These are phyloP conservation scores for Fusarium temperatum DNA, from an alignment of 2,329 filamentous ascomycete species.

Conservation along the genomic window DNA sequence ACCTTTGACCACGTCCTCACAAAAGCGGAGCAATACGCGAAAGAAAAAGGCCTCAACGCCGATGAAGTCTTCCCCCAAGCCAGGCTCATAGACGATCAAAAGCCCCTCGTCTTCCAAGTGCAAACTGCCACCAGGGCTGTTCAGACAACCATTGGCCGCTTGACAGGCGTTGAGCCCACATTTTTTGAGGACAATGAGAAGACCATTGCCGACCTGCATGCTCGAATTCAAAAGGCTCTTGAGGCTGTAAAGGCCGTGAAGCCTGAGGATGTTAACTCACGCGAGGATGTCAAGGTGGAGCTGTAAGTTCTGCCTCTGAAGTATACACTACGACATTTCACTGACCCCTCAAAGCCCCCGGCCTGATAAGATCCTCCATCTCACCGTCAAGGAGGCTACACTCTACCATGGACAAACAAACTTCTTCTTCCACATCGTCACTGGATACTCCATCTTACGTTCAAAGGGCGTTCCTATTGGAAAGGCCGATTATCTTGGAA, in stretches of 20 bases:
- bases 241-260: neutral
- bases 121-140: slow-evolving; percentile 27
- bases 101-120: slow-evolving; percentile 31
- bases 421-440: neutral
- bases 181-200: slow-evolving; percentile 16
- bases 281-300: neutral
- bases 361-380: neutral
- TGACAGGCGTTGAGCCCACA: slow-evolving; percentile 26
- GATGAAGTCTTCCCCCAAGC: slow-evolving; percentile 18
- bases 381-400: neutral
- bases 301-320: neutral
- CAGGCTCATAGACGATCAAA: slow-evolving; percentile 31
- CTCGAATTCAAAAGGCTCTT: neutral
- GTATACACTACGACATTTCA: accelerated
- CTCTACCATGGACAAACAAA: neutral
- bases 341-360: neutral
- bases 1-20: neutral
- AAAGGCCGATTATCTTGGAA: neutral
- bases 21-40: slow-evolving; percentile 34
- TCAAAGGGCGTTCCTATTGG: neutral
- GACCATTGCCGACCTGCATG: neutral
- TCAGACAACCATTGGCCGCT: slow-evolving; percentile 15
- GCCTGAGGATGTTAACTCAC: neutral
- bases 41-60: slow-evolving; percentile 24
- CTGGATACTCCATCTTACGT: neutral